phyloP scores from a whole-genome alignment of 2,329 filamentous ascomycete genomes.

The Neonectria hederae region DNA sequence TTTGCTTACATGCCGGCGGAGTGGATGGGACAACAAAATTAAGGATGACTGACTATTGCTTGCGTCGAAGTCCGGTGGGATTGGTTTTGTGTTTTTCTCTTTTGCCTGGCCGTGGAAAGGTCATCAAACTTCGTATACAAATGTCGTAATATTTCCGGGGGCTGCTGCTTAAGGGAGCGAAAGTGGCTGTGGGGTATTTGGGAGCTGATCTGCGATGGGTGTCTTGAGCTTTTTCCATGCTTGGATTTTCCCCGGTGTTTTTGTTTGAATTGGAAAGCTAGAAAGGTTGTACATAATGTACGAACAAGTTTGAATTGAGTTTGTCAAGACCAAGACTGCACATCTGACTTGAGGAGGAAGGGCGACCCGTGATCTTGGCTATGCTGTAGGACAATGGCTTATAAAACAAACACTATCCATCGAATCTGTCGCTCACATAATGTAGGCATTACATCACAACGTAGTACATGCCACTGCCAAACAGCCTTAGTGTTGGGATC shows the following conservation, averaged over 20 bases:
- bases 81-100: slow-evolving; percentile 25
- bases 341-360: too few relatives aligned
- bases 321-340: not conserved
- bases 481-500: not conserved
- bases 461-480: not conserved
- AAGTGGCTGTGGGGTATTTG: slow-evolving; percentile 20
- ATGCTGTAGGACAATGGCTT: not conserved
- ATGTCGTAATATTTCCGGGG: slow-evolving; percentile 36
- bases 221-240: slow-evolving; percentile 5
- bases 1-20: slow-evolving; percentile 34
- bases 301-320: slow-evolving; percentile 36
- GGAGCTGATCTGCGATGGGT: slow-evolving; percentile 19
- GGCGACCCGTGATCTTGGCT: not conserved
- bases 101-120: slow-evolving; percentile 3
- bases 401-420: not conserved
- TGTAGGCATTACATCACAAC: not conserved
- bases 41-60: slow-evolving; percentile 36
- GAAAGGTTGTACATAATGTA: slow-evolving; percentile 38
- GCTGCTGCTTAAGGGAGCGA: slow-evolving; percentile 28
- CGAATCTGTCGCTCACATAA: not conserved
- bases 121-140: slow-evolving; percentile 29
- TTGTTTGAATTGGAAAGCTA: slow-evolving; percentile 30
- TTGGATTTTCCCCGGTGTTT: slow-evolving; percentile 32
- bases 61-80: slow-evolving; percentile 18
- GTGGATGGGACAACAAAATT: slow-evolving; percentile 37